A percentile compares a stretch with the other conserved stretches of the same genome.
Evolutionary conservation across 495 filamentous ascomycete species (phyloP).

Genomic region (Xylaria nigripes): DNA sequence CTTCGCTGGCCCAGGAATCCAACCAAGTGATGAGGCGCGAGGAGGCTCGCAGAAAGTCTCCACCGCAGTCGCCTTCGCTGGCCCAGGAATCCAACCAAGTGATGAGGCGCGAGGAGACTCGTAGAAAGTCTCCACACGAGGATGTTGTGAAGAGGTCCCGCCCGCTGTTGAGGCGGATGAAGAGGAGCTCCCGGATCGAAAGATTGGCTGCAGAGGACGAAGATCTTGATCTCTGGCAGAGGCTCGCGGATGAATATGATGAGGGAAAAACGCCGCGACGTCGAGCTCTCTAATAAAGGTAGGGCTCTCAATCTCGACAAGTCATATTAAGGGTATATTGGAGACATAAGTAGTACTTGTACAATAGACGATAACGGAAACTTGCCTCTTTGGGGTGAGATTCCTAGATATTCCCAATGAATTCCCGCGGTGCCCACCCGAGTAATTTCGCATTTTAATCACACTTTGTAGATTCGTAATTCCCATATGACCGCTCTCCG

Average conservation of each 20-base stretch:
- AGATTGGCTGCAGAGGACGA: not conserved
- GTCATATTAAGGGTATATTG: not conserved
- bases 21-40: not conserved
- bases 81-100: not conserved
- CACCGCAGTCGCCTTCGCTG: not conserved
- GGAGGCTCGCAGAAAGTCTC: not conserved
- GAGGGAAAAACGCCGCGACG: not conserved
- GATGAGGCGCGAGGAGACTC: not conserved
- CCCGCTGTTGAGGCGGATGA: not conserved
- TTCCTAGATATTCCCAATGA: too few species aligned
- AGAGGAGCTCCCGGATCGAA: not conserved
- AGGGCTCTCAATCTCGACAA: too few species aligned
- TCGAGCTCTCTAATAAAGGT: not conserved
- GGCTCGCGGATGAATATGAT: not conserved
- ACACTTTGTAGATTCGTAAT: not conserved
- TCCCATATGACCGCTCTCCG: not conserved
- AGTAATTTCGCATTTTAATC: too few species aligned
- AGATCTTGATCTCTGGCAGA: constrained; percentile 1
- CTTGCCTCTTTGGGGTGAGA: too few species aligned
- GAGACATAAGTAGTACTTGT: too few species aligned
- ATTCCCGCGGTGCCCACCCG: too few species aligned
- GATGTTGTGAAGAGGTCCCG: not conserved
- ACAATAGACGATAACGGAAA: not conserved
- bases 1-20: not conserved
- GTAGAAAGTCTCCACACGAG: too few species aligned